A percentile compares a stretch with the other conserved stretches of the same genome.
Conservation (phyloP, 108 stramenopile genomes). For the Aurantiochytrium sp. region DNA sequence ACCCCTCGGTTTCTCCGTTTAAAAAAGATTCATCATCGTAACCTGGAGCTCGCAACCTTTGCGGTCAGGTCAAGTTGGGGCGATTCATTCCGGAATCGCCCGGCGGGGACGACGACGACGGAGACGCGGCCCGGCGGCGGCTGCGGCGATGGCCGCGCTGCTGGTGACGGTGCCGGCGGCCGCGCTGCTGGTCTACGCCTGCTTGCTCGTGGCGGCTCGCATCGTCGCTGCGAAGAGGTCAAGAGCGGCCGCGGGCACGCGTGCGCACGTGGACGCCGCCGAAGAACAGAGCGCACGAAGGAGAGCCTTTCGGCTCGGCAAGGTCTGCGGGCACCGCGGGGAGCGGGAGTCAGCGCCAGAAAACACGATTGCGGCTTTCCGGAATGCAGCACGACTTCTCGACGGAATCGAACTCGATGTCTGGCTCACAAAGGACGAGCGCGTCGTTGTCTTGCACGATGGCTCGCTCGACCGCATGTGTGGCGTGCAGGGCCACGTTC, state of each 20-base stretch:
- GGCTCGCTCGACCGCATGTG: slow-evolving; percentile 20
- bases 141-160: background rate
- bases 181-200: background rate
- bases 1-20: too few species aligned
- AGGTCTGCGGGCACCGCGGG: background rate
- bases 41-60: too few species aligned
- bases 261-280: background rate
- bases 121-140: too few species aligned
- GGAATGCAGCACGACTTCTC: background rate
- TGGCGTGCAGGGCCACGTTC: background rate
- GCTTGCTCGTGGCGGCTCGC: background rate
- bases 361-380: background rate
- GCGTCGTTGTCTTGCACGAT: slow-evolving; percentile 30
- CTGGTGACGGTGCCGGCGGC: background rate
- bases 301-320: background rate
- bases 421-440: slow-evolving; percentile 26
- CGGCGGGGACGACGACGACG: too few species aligned
- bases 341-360: background rate
- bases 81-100: too few species aligned
- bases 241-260: background rate
- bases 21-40: too few species aligned
- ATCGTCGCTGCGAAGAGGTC: background rate
- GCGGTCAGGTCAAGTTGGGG: too few species aligned
- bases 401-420: slow-evolving; percentile 31
- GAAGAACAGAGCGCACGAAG: background rate